phyloP scores from a whole-genome alignment of 352 stramenopile species.

The Aphanomyces euteiches region DNA sequence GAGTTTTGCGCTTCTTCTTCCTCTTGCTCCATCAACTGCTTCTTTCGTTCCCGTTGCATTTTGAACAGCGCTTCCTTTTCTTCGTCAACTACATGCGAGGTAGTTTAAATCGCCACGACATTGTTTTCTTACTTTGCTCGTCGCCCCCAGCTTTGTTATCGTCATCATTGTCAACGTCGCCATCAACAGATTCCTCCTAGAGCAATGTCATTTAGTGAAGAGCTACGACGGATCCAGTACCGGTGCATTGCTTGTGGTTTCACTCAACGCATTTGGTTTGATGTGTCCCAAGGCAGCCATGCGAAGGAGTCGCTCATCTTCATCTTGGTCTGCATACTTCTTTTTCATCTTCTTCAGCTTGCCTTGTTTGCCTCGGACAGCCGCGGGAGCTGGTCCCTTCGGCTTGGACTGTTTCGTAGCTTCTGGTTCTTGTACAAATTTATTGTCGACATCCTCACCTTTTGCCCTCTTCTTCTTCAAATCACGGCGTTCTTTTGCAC shows the following conservation, averaged over 20 bases:
- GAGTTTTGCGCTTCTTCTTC: conserved; percentile 69
- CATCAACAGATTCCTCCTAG: neutral
- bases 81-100: conserved; percentile 11
- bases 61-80: conserved; percentile 28
- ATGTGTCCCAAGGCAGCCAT: conserved; percentile 87
- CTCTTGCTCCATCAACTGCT: conserved; percentile 79
- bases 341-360: conserved; percentile 95
- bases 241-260: neutral
- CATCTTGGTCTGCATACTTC: conserved; percentile 96
- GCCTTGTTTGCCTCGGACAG: conserved; percentile 87
- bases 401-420: conserved; percentile 25
- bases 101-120: neutral
- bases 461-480: conserved; percentile 56
- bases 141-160: conserved; percentile 19
- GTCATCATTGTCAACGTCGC: conserved; percentile 29
- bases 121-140: conserved; percentile 28
- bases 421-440: conserved; percentile 19
- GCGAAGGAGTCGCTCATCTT: conserved; percentile 90
- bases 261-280: neutral
- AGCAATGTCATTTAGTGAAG: neutral
- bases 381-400: conserved; percentile 33
- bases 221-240: neutral
- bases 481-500: conserved; percentile 71
- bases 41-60: conserved; percentile 75
- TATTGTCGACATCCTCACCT: neutral